Percentiles rank a stretch among this genome's conserved stretches.
Evolutionary conservation across 331 rosid genomes (phyloP).

Genomic region (Ulmus americana): DNA sequence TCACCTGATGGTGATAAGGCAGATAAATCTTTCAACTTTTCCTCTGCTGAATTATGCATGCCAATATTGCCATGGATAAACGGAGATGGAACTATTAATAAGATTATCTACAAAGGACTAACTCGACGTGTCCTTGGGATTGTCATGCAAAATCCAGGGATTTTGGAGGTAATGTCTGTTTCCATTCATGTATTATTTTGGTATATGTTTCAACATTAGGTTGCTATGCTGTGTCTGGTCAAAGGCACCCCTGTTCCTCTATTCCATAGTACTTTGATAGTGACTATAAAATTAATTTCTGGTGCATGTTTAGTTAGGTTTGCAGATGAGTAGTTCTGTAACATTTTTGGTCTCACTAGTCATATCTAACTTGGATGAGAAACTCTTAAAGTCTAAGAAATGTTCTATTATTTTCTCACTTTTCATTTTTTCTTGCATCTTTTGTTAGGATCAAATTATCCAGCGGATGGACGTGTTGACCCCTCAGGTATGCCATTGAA

Average conservation of each 20-base stretch:
- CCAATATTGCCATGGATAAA: constrained; percentile 94
- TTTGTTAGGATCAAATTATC: constrained; percentile 61
- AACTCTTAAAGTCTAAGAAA: not conserved
- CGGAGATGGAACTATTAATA: constrained; percentile 84
- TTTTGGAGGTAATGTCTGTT: constrained; percentile 57
- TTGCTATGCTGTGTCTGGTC: not conserved
- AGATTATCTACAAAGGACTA: constrained; percentile 68
- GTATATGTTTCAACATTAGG: not conserved
- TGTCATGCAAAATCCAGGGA: constrained; percentile 97
- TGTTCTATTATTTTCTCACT: constrained; percentile 24
- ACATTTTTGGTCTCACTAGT: constrained; percentile 2
- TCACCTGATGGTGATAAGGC: constrained; percentile 29
- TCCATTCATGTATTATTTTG: not conserved
- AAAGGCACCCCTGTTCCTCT: not conserved
- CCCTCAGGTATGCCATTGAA: constrained; percentile 62
- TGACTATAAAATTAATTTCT: too few relatives aligned
- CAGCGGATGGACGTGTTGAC: constrained; percentile 69
- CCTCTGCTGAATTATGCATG: constrained; percentile 43
- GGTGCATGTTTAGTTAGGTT: too few relatives aligned
- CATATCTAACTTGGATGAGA: constrained; percentile 2
- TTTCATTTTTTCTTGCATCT: constrained; percentile 15
- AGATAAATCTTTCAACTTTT: constrained; percentile 26
- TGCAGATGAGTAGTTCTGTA: not conserved
- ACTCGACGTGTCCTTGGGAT: constrained; percentile 70
- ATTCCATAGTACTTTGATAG: too few relatives aligned